These are phyloP conservation scores for Hemerocallis citrina DNA, from an alignment of 106 monocot genomes.

Conservation along the genomic window DNA sequence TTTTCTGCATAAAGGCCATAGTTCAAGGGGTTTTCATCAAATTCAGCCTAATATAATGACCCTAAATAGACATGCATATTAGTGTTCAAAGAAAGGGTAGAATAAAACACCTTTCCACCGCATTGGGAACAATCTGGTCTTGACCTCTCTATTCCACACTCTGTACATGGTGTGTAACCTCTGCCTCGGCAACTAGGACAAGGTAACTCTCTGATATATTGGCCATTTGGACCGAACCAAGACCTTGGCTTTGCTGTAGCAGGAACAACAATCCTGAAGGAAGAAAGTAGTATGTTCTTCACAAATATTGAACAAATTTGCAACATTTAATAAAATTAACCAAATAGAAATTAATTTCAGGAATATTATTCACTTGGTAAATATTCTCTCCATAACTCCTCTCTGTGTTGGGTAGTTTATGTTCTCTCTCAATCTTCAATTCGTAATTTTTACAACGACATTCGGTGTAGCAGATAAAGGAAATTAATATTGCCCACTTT, in stretches of 20 bases:
- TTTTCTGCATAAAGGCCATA: no score
- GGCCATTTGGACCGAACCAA: conserved; percentile 98
- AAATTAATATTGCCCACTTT: no score
- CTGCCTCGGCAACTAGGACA: conserved; percentile 92
- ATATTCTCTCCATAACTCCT: no score
- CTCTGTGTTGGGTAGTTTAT: neutral
- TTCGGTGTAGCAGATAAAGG: no score
- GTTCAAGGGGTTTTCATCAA: no score
- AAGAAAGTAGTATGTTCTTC: conserved; percentile 4
- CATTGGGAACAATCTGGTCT: conserved; percentile 74
- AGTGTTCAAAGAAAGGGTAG: neutral
- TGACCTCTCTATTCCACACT: conserved; percentile 82
- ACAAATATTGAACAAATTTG: neutral
- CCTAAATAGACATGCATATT: neutral
- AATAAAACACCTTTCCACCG: conserved; percentile 60
- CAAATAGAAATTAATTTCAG: neutral
- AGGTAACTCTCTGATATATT: conserved; percentile 91
- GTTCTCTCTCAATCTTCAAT: no score
- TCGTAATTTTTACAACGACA: neutral
- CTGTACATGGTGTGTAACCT: conserved; percentile 84
- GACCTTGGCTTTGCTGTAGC: conserved; percentile 45
- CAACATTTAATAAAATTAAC: neutral
- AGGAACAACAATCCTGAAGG: conserved; percentile 33
- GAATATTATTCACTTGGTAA: neutral
- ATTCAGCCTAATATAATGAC: no score